Percentiles rank a stretch among this genome's conserved stretches.
These are phyloP conservation scores for Metarhizium humberi DNA, from an alignment of 2,329 filamentous ascomycete genomes.

Conservation along the genomic window DNA sequence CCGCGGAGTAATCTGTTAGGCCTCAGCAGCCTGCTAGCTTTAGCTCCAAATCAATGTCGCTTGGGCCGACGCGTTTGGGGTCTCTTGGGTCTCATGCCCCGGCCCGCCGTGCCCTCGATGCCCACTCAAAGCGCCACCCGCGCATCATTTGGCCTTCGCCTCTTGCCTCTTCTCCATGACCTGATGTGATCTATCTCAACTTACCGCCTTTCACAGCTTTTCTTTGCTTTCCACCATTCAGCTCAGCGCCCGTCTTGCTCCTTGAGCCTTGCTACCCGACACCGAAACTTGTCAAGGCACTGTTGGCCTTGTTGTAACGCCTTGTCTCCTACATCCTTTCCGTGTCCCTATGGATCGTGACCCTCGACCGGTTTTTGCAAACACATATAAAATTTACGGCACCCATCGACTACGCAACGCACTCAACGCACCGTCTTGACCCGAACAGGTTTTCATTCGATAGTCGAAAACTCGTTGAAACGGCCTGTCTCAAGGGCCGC, in stretches of 20 bases:
- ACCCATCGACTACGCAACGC: neutral
- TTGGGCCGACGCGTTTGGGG: neutral
- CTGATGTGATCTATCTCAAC: neutral
- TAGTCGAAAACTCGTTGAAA: neutral
- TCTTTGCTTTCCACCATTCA: neutral
- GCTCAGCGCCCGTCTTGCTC: neutral
- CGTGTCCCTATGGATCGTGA: conserved; percentile 3
- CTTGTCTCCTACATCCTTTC: neutral
- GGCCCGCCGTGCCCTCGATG: neutral
- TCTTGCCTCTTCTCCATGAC: neutral
- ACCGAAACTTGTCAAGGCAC: neutral
- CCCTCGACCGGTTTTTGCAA: neutral
- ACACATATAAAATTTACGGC: neutral
- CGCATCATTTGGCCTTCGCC: neutral
- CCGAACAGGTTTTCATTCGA: neutral
- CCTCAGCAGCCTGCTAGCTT: too few relatives aligned
- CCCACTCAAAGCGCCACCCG: conserved; percentile 1
- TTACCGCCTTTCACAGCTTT: neutral
- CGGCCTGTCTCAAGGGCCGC: neutral
- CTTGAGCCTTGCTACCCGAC: neutral
- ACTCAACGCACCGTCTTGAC: conserved; percentile 4
- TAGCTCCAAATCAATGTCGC: too few relatives aligned
- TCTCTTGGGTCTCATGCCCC: neutral
- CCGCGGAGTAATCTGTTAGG: too few relatives aligned
- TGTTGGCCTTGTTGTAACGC: neutral